A percentile compares a stretch with the other conserved stretches of the same genome.
phyloP scores from a whole-genome alignment of 805 yeast species.

The Ogataea paradorogensis region DNA sequence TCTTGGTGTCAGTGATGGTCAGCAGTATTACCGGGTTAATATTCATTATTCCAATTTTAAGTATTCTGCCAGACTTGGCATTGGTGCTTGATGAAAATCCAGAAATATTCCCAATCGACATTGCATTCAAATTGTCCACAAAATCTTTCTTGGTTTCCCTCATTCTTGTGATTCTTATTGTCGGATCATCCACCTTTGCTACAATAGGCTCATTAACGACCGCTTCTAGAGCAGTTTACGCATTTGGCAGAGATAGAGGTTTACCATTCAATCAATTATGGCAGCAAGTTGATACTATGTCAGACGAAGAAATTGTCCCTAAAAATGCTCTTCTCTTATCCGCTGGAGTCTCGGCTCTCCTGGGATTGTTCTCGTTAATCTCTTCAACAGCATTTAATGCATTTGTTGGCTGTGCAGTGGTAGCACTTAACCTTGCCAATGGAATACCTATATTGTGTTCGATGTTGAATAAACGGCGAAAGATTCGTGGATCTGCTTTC shows the following conservation, averaged over 20 bases:
- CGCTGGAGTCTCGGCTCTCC: conserved; percentile 54
- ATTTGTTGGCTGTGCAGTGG: conserved; percentile 78
- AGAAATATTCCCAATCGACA: conserved; percentile 73
- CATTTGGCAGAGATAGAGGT: conserved; percentile 82
- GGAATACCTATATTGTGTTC: conserved; percentile 71
- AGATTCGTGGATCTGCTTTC: conserved; percentile 66
- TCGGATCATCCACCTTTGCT: conserved; percentile 71
- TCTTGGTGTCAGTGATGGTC: conserved; percentile 59
- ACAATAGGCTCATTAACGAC: conserved; percentile 79
- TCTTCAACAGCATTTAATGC: conserved; percentile 79
- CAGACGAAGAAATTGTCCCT: conserved; percentile 58
- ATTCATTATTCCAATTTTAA: conserved; percentile 67
- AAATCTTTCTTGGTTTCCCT: conserved; percentile 67
- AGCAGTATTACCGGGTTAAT: conserved; percentile 69
- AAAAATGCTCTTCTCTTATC: conserved; percentile 65
- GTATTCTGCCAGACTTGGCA: conserved; percentile 66
- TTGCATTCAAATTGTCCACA: conserved; percentile 69
- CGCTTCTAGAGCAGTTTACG: conserved; percentile 77
- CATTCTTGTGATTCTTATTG: conserved; percentile 59
- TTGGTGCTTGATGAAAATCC: conserved; percentile 56
- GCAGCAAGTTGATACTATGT: conserved; percentile 59
- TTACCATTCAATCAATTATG: conserved; percentile 63
- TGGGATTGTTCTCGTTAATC: conserved; percentile 64
- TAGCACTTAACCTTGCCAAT: conserved; percentile 70
- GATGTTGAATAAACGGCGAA: conserved; percentile 54